Evolutionary conservation across 805 yeast species (phyloP).

Genomic region (Jamesozyma spencerorum): DNA sequence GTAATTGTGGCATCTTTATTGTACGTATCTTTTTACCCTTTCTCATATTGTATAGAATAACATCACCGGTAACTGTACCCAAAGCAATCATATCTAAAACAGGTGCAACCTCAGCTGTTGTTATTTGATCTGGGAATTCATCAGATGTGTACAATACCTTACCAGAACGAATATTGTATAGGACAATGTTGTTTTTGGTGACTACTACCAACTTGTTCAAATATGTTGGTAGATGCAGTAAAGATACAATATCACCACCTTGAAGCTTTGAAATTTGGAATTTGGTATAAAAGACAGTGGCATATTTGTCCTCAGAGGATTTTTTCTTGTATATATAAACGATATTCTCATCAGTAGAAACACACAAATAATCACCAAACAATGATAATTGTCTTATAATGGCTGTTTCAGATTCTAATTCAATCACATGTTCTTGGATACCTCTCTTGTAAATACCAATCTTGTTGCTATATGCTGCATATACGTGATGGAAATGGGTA

Average conservation of each 20-base stretch:
- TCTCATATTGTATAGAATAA: slow-evolving; percentile 56
- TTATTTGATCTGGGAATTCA: slow-evolving; percentile 47
- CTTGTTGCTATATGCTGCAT: slow-evolving; percentile 60
- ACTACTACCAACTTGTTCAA: slow-evolving; percentile 80
- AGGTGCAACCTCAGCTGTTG: slow-evolving; percentile 76
- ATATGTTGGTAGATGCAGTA: slow-evolving; percentile 80
- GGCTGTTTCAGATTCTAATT: slow-evolving; percentile 30
- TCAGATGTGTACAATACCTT: slow-evolving; percentile 52
- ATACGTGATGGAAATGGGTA: slow-evolving; percentile 79
- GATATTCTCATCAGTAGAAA: slow-evolving; percentile 37
- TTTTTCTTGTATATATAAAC: slow-evolving; percentile 49
- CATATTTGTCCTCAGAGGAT: slow-evolving; percentile 30
- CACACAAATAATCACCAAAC: slow-evolving; percentile 75
- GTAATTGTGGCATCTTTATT: slow-evolving; percentile 33
- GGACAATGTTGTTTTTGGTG: slow-evolving; percentile 51
- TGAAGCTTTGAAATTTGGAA: slow-evolving; percentile 43
- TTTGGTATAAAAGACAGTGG: slow-evolving; percentile 60
- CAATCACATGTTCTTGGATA: slow-evolving; percentile 35
- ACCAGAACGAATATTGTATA: slow-evolving; percentile 72
- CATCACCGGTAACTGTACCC: slow-evolving; percentile 62
- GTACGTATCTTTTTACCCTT: slow-evolving; percentile 52
- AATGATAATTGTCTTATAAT: slow-evolving; percentile 42
- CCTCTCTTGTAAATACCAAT: slow-evolving; percentile 84
- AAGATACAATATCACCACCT: slow-evolving; percentile 55
- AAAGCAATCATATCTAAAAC: slow-evolving; percentile 76